phyloP scores from a whole-genome alignment of 2,329 filamentous ascomycete species.

The Teratosphaeria gauchensis region DNA sequence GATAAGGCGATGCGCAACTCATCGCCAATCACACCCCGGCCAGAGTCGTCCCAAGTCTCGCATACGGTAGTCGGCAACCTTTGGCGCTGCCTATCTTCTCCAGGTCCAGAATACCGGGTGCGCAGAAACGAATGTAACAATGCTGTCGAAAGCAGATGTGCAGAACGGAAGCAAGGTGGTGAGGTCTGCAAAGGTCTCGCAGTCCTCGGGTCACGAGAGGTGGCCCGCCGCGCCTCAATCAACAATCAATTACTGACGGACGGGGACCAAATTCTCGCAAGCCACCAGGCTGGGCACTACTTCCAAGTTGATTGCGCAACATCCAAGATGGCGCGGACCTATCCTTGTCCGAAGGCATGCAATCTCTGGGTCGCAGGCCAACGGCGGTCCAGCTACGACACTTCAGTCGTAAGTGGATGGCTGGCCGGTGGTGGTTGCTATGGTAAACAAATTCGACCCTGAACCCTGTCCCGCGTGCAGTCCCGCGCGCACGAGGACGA shows the following conservation, averaged over 20 bases:
- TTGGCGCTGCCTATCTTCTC: background rate
- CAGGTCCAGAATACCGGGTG: background rate
- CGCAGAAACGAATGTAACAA: background rate
- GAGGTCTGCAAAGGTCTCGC: background rate
- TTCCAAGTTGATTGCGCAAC: constrained; percentile 1
- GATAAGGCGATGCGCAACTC: background rate
- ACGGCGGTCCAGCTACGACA: background rate
- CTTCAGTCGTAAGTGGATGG: background rate
- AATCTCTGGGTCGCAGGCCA: background rate
- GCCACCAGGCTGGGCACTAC: background rate
- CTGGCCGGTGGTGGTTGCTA: background rate
- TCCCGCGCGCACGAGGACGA: background rate
- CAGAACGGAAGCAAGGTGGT: background rate
- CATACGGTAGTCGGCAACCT: background rate
- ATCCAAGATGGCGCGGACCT: background rate
- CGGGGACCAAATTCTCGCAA: background rate
- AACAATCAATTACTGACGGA: background rate
- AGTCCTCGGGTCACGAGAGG: background rate
- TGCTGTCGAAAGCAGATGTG: background rate
- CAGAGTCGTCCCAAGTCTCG: background rate
- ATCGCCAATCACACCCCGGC: background rate
- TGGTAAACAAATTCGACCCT: background rate
- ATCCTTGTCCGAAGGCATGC: background rate
- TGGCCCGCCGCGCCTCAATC: background rate
- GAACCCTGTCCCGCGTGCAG: background rate